Evolutionary conservation across 352 stramenopile species (phyloP), one percentile per base, ranked within the genome.

Genomic region (Phytophthora kernoviae): DNA sequence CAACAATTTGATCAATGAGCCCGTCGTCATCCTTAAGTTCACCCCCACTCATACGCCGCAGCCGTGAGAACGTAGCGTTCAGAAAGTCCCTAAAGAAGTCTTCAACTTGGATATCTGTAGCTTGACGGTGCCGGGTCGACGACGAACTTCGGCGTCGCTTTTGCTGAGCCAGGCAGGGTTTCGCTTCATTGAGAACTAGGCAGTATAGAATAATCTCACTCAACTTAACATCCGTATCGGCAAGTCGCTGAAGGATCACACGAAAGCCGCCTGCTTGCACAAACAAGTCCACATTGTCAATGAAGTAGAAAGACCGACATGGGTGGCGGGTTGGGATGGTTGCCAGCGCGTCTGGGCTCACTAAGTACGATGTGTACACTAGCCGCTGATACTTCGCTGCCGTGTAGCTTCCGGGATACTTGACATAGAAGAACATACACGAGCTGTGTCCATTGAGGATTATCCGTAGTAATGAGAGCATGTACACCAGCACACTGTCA

Each of bases 381-480:
- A 94, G 68, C 24, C 80, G 79, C 56, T 86, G 74, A 41, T 86
- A 78, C 47, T 83, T 90, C 42, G 64, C 61, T 0, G 81, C 65
- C 4, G 70, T 77, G 52, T 90, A 83, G 17, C 60, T 79, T 17
- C 86, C 82, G 12, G 73, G 76, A 34, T 94, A 92, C 60, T 93
- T 93, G 61, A 87, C 69, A 47, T 96, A 94, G 57, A 92, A 96
- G 57, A 81, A 93, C 74, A 90, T 84, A 42, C 80, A 90, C 26
- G 81, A 81, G 34, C 76, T 78, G 68, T 90, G 79, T 6, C 84
- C 87, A 45, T 90, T 92, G 6, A 93, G 51, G 46, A 96, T 80
- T 58, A 96, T 74, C 14, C 87, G 83, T 18, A 93, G 52, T 20
- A 94, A 54, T 37, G 82, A 83, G 21, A 96, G 56, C 52, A 91